phyloP scores from a whole-genome alignment of 495 filamentous ascomycete genomes.

The Daldinia childiae region DNA sequence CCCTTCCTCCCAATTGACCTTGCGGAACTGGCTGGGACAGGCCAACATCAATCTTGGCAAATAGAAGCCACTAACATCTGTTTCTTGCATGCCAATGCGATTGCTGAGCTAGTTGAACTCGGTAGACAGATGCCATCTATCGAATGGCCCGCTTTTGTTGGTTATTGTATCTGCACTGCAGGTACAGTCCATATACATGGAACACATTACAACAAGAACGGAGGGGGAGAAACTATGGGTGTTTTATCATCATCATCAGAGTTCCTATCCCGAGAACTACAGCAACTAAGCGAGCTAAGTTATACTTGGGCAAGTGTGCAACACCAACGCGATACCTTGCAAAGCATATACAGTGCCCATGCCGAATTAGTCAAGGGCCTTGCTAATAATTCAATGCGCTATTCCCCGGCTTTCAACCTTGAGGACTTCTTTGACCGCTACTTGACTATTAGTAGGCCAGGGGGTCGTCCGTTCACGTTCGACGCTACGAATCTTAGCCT shows the following conservation, averaged over 20 bases:
- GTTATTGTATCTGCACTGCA: constrained; percentile 83
- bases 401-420: constrained; percentile 80
- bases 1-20: constrained; percentile 87
- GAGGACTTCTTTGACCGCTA: constrained; percentile 91
- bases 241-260: constrained; percentile 67
- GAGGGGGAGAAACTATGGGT: constrained; percentile 67
- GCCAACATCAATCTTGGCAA: constrained; percentile 90
- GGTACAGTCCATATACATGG: constrained; percentile 88
- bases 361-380: constrained; percentile 76
- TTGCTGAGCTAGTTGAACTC: constrained; percentile 82
- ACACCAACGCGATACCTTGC: constrained; percentile 79
- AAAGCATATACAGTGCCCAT: constrained; percentile 76
- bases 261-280: constrained; percentile 79
- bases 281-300: constrained; percentile 76
- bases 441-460: constrained; percentile 54
- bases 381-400: constrained; percentile 65
- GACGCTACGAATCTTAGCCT: constrained; percentile 63
- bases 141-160: constrained; percentile 85
- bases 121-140: constrained; percentile 70
- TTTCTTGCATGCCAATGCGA: constrained; percentile 86
- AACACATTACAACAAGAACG: constrained; percentile 74
- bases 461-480: constrained; percentile 57
- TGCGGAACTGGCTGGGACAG: constrained; percentile 76
- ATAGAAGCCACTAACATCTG: constrained; percentile 88
- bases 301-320: constrained; percentile 79